Percentiles rank a stretch among this genome's conserved stretches.
phyloP scores from a whole-genome alignment of 179 eudicot species.

The Carnegiea gigantea region DNA sequence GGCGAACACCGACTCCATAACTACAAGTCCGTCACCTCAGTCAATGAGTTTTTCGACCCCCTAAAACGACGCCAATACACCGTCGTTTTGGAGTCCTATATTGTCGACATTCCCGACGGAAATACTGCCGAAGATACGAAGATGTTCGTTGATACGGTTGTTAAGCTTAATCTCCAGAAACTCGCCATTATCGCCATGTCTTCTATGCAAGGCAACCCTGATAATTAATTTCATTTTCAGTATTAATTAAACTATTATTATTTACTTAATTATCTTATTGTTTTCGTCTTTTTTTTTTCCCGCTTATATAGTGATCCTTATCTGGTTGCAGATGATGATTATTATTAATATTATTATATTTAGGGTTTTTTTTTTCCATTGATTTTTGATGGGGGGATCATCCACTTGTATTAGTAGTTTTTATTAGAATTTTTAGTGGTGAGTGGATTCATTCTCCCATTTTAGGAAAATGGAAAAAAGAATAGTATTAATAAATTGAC shows the following conservation, averaged over 20 bases:
- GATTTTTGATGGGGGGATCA: constrained; percentile 13
- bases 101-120: constrained; percentile 89
- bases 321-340: background rate
- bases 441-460: constrained; percentile 11
- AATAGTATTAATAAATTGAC: background rate
- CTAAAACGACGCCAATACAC: constrained; percentile 36
- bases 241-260: background rate
- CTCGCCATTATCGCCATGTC: constrained; percentile 59
- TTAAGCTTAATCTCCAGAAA: constrained; percentile 73
- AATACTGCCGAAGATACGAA: constrained; percentile 70
- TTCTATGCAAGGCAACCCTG: constrained; percentile 37
- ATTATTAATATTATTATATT: background rate
- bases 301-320: background rate
- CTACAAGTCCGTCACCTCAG: constrained; percentile 69
- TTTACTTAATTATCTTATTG: background rate
- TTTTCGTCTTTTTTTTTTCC: background rate
- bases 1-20: constrained; percentile 75
- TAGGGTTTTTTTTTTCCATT: background rate
- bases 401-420: background rate
- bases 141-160: constrained; percentile 77
- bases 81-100: constrained; percentile 62
- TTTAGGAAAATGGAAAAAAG: background rate
- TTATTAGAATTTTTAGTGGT: background rate
- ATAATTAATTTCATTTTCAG: background rate
- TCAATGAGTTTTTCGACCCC: constrained; percentile 46